Percentiles rank a stretch among this genome's conserved stretches.
Conservation (phyloP, 805 yeast genomes). For the Ogataea henricii region DNA sequence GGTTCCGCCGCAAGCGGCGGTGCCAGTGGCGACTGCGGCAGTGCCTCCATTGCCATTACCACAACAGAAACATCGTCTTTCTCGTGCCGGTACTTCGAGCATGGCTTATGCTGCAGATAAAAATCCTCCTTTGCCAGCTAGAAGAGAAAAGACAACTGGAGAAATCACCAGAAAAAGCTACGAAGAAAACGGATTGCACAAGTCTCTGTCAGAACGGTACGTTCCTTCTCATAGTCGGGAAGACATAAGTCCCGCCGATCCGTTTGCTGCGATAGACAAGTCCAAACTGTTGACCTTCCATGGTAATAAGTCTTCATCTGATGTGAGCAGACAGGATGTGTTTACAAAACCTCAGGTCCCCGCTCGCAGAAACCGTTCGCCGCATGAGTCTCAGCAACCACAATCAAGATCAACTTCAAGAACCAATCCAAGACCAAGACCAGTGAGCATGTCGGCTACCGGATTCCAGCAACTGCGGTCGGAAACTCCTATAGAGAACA, state of each 20-base stretch:
- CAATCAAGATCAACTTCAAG: slow-evolving; percentile 5
- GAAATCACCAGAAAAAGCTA: slow-evolving; percentile 6
- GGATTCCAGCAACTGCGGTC: slow-evolving; percentile 21
- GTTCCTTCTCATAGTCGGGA: slow-evolving; percentile 5
- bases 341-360: slow-evolving; percentile 12
- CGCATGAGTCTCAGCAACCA: slow-evolving; percentile 10
- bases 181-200: slow-evolving; percentile 17
- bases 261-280: slow-evolving; percentile 46
- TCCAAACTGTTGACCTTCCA: slow-evolving; percentile 33
- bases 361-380: slow-evolving; percentile 10
- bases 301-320: slow-evolving; percentile 19
- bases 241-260: slow-evolving; percentile 32
- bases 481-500: slow-evolving; percentile 24
- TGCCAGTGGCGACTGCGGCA: neutral
- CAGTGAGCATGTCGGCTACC: slow-evolving; percentile 39
- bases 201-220: slow-evolving; percentile 20
- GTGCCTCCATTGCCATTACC: neutral
- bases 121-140: slow-evolving; percentile 17
- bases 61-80: neutral
- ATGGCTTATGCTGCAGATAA: slow-evolving; percentile 6
- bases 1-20: neutral
- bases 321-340: slow-evolving; percentile 9
- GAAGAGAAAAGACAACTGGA: slow-evolving; percentile 21
- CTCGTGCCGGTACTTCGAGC: slow-evolving; percentile 16
- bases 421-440: slow-evolving; percentile 27